A percentile compares a stretch with the other conserved stretches of the same genome.
These are phyloP conservation scores for Ascochyta lentis DNA, from an alignment of 2,329 filamentous ascomycete species.

Conservation along the genomic window DNA sequence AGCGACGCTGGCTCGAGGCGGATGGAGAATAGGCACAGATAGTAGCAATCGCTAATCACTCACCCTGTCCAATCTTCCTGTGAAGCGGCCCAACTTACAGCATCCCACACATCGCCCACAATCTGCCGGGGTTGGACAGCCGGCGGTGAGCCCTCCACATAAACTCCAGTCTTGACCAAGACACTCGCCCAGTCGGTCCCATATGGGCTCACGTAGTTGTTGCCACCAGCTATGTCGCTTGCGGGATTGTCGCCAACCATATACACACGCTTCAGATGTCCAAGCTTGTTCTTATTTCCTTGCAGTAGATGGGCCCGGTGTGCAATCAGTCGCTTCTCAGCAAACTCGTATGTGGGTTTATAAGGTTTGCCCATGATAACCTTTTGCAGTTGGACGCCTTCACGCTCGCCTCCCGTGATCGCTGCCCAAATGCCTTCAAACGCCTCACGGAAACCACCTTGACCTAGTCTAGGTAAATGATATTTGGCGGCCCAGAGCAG, in stretches of 20 bases:
- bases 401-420: constrained; percentile 65
- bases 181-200: constrained; percentile 80
- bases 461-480: constrained; percentile 84
- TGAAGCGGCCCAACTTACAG: constrained; percentile 77
- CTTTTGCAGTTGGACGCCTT: constrained; percentile 64
- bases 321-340: constrained; percentile 73
- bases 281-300: constrained; percentile 29
- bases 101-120: constrained; percentile 76
- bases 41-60: not conserved
- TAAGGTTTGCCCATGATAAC: constrained; percentile 85
- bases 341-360: constrained; percentile 79
- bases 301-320: constrained; percentile 63
- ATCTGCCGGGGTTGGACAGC: constrained; percentile 68
- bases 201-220: constrained; percentile 70
- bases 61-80: constrained; percentile 50
- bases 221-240: constrained; percentile 89
- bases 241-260: constrained; percentile 84
- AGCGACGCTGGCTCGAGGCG: not conserved
- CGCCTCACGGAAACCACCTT: constrained; percentile 87
- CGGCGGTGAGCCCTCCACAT: constrained; percentile 62
- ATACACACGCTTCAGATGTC: constrained; percentile 76
- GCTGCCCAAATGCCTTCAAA: constrained; percentile 80
- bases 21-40: not conserved
- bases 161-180: constrained; percentile 82
- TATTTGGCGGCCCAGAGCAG: constrained; percentile 87